Evolutionary conservation across 257 asterid species (phyloP).

Genomic region (Jacaranda mimosifolia): DNA sequence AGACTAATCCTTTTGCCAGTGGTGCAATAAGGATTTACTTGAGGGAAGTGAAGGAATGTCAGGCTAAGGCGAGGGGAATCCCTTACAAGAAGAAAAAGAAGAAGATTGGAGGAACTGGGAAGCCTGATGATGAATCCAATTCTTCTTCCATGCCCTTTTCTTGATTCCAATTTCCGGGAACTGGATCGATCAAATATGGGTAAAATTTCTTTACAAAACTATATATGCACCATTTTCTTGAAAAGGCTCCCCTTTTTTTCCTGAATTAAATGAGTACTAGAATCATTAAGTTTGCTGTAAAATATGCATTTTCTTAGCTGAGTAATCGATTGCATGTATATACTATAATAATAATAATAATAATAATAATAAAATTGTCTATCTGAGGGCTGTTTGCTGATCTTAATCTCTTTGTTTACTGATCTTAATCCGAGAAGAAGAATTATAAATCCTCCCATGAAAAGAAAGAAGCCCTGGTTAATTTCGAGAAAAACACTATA

Average conservation of each 20-base stretch:
- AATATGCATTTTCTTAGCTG: no score
- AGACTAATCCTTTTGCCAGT: constrained; percentile 77
- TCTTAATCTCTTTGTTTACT: no score
- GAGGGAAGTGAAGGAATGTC: constrained; percentile 78
- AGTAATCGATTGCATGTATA: constrained; percentile 4
- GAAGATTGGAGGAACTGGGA: constrained; percentile 11
- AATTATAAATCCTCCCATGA: not conserved
- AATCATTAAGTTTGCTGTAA: not conserved
- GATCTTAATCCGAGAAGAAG: not conserved
- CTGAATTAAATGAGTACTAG: not conserved
- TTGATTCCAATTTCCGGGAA: constrained; percentile 33
- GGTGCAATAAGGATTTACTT: constrained; percentile 69
- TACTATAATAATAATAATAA: not conserved
- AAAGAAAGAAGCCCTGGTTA: no score
- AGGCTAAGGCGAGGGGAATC: constrained; percentile 78
- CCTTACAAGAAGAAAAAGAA: constrained; percentile 80
- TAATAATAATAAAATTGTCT: no score
- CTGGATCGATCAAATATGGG: constrained; percentile 23
- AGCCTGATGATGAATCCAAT: constrained; percentile 47
- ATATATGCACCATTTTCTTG: not conserved
- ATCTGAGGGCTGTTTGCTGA: no score
- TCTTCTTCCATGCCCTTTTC: constrained; percentile 65
- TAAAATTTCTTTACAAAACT: constrained; percentile 5
- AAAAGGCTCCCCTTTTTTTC: not conserved
- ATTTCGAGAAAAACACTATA: no score